A percentile compares a stretch with the other conserved stretches of the same genome.
Evolutionary conservation across 345 rosid species (phyloP).

Genomic region (Tarenaya hassleriana): DNA sequence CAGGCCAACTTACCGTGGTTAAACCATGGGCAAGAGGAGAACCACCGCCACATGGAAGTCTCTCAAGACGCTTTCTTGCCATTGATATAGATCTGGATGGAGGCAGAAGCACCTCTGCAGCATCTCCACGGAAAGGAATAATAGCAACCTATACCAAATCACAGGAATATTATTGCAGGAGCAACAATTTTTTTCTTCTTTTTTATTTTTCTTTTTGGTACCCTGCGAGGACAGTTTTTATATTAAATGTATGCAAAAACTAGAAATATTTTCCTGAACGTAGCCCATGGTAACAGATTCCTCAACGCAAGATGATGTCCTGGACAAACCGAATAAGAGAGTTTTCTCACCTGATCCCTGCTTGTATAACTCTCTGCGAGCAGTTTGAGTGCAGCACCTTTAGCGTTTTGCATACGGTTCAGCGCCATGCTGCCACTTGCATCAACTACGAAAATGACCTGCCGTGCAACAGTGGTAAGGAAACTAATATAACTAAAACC

Average conservation of each 20-base stretch:
- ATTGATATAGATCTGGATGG: conserved; percentile 95
- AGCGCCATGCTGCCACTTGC: conserved; percentile 99
- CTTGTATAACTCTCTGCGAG: conserved; percentile 97
- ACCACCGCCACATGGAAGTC: conserved; percentile 99
- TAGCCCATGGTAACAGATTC: neutral
- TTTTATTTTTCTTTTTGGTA: no score
- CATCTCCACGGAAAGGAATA: conserved; percentile 93
- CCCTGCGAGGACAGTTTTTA: no score
- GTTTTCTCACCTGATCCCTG: conserved; percentile 80
- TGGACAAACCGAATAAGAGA: neutral
- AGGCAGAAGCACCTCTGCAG: conserved; percentile 91
- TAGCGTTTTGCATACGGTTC: conserved; percentile 96
- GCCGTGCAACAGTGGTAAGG: conserved; percentile 29
- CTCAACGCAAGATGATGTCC: neutral
- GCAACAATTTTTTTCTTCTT: no score
- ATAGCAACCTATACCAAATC: conserved; percentile 61
- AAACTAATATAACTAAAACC: conserved; percentile 6
- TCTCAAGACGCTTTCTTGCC: conserved; percentile 97
- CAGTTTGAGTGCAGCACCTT: conserved; percentile 92
- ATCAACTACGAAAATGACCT: conserved; percentile 94
- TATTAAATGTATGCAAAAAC: neutral
- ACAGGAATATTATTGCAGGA: conserved; percentile 12
- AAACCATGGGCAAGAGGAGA: conserved; percentile 98
- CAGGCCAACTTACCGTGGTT: conserved; percentile 52
- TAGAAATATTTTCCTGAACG: no score